Evolutionary conservation across 192 early-diverging fungal species (phyloP).

Genomic region (Oehlia diaphana): DNA sequence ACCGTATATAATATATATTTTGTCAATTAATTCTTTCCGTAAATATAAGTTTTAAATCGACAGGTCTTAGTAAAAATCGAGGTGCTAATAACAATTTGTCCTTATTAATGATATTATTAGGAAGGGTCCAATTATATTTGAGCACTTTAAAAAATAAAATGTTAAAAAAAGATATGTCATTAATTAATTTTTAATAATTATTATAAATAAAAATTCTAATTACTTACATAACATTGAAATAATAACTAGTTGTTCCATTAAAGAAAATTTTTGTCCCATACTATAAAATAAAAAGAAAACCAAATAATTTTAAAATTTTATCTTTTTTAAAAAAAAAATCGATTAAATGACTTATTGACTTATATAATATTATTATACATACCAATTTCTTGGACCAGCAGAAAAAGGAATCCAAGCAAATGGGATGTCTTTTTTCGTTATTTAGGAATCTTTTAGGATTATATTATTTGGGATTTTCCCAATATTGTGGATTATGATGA

Average conservation of each 20-base stretch:
- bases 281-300: not conserved
- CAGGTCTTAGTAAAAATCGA: too few species aligned
- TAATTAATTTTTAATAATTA: too few species aligned
- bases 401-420: not conserved
- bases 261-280: not conserved
- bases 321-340: not conserved
- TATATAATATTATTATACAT: not conserved
- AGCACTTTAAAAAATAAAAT: too few species aligned
- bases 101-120: too few species aligned
- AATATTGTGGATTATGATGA: conserved; percentile 1
- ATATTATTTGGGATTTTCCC: not conserved
- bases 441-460: not conserved
- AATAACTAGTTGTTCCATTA: conserved; percentile 3
- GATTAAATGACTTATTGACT: not conserved
- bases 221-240: conserved; percentile 1
- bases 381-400: not conserved
- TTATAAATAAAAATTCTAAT: too few species aligned
- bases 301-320: too few species aligned
- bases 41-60: too few species aligned
- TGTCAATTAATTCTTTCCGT: too few species aligned
- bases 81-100: too few species aligned
- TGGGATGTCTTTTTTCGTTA: not conserved
- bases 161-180: too few species aligned
- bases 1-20: too few species aligned
- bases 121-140: too few species aligned